Percentiles rank a stretch among this genome's conserved stretches.
Conservation (phyloP, 164 flowering plant genomes). For the Chimonanthus praecox region DNA sequence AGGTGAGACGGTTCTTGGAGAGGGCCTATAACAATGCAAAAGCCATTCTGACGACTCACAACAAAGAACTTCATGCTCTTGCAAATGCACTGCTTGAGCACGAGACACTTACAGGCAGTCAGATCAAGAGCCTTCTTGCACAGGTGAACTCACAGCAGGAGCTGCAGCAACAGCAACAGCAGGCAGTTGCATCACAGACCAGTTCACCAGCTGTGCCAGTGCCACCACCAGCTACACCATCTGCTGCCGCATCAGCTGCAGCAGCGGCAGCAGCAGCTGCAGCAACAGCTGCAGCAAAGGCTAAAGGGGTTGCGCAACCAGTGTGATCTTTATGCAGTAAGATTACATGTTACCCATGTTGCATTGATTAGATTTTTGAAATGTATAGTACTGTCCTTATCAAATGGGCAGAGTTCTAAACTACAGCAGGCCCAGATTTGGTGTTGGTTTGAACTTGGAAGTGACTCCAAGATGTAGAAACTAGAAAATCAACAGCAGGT, state of each 20-base stretch:
- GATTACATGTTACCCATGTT: not conserved
- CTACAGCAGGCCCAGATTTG: not conserved
- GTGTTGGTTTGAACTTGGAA: no score
- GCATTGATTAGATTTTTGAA: not conserved
- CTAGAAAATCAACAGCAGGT: no score
- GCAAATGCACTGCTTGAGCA: slow-evolving; percentile 86
- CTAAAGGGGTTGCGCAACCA: slow-evolving; percentile 67
- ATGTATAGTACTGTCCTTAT: slow-evolving; percentile 5
- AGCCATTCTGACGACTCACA: slow-evolving; percentile 63
- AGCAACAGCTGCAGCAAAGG: slow-evolving; percentile 59
- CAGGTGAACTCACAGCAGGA: slow-evolving; percentile 44
- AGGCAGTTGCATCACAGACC: slow-evolving; percentile 28
- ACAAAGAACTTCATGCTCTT: slow-evolving; percentile 76
- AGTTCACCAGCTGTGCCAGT: slow-evolving; percentile 40
- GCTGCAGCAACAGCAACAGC: slow-evolving; percentile 34
- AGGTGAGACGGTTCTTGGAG: slow-evolving; percentile 59
- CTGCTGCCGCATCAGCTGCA: slow-evolving; percentile 71
- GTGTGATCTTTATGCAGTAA: slow-evolving; percentile 45
- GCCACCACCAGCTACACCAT: slow-evolving; percentile 53
- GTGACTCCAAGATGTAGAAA: no score
- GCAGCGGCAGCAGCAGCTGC: slow-evolving; percentile 72
- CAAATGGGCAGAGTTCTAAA: not conserved
- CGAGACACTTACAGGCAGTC: slow-evolving; percentile 77
- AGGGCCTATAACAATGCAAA: slow-evolving; percentile 83
- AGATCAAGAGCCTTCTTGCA: slow-evolving; percentile 65